Conservation (phyloP, 2,329 filamentous ascomycete species). For the Falciphora oryzae region DNA sequence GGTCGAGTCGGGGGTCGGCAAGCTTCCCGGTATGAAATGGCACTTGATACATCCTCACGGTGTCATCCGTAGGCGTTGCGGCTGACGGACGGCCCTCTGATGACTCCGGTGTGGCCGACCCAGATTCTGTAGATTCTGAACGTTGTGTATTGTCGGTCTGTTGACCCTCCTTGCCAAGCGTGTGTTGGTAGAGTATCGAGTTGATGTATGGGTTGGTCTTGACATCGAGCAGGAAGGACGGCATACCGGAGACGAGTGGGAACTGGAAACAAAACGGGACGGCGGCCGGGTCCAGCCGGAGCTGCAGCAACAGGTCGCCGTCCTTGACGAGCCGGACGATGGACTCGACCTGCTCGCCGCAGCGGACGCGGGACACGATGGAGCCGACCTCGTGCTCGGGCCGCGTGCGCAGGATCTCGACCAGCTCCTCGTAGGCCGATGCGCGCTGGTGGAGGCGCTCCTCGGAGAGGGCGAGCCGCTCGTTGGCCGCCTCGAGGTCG, state of each 20-base stretch:
- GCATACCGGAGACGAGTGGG: conserved; percentile 28
- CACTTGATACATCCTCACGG: conserved; percentile 22
- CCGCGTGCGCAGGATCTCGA: conserved; percentile 5
- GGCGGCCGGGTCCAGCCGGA: conserved; percentile 29
- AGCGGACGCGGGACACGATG: neutral
- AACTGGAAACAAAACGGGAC: conserved; percentile 33
- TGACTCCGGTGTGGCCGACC: too few relatives aligned
- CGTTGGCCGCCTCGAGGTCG: neutral
- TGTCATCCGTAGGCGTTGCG: conserved; percentile 11
- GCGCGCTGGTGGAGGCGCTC: too few relatives aligned
- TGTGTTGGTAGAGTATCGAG: conserved; percentile 22
- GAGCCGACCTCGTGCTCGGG: conserved; percentile 1
- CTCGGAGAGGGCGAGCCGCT: too few relatives aligned
- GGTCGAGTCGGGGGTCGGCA: conserved; percentile 26
- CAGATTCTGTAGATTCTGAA: too few relatives aligned
- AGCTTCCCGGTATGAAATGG: conserved; percentile 31
- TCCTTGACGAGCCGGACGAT: conserved; percentile 25
- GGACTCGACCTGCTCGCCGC: conserved; percentile 15
- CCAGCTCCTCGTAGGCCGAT: neutral
- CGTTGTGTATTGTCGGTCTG: conserved; percentile 11
- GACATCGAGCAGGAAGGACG: conserved; percentile 19
- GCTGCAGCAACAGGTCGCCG: conserved; percentile 32
- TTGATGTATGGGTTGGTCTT: conserved; percentile 24
- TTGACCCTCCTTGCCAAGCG: neutral
- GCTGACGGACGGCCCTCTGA: neutral